Base-by-base conservation (phyloP, 768 basidiomycete species). In the Heimioporus sp. region DNA sequence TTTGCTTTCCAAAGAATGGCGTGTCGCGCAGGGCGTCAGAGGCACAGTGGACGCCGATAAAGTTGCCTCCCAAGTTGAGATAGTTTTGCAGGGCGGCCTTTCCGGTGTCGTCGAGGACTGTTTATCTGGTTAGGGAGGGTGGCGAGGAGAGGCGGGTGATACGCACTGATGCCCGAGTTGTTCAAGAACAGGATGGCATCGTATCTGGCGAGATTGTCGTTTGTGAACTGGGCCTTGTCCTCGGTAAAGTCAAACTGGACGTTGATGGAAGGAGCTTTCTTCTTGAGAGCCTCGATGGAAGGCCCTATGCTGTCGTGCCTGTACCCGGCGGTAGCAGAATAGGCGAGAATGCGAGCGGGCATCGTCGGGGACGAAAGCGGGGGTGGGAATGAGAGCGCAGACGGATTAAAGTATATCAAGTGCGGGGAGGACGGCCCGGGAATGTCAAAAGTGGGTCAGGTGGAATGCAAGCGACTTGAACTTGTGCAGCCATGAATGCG, bases 281-380 rank as follows among this genome's bases (percentile, higher is more conserved):
- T 64, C 50, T 76, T 76, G 37, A 90, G 66, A 0, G 78, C 79
- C 39, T 78, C 67, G 24, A 87, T 79, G 4, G 87, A 86, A 2
- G 81, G 80, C 0, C 87, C 87, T 50, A 90, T 90, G 4, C 83
- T 86, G 53, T 88, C 87, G 60, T 91, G 89, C 52, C 86, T 73
- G 65, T 78, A 91, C 5, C 76, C 79, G 7, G 67, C 63, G 1
- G 85, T 89, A 2, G 79, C 79, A 19, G 85, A 81, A 57, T 83
- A 87, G 16, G 84, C 78, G 32, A 87, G 72, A 10, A 89, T 64
- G 41, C 67, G 65, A 20, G 68, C 51, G n/a, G 69, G 49, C 67
- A 68, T 70, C 17, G 39, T 52, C 5, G 7, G 8, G 38, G 24
- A 11, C 32, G 12, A 19, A n/a, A 19, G 38, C 31, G 21, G 2